A percentile compares a stretch with the other conserved stretches of the same genome.
phyloP scores from a whole-genome alignment of 2,329 filamentous ascomycete species.

The Aspergillus clavatus region DNA sequence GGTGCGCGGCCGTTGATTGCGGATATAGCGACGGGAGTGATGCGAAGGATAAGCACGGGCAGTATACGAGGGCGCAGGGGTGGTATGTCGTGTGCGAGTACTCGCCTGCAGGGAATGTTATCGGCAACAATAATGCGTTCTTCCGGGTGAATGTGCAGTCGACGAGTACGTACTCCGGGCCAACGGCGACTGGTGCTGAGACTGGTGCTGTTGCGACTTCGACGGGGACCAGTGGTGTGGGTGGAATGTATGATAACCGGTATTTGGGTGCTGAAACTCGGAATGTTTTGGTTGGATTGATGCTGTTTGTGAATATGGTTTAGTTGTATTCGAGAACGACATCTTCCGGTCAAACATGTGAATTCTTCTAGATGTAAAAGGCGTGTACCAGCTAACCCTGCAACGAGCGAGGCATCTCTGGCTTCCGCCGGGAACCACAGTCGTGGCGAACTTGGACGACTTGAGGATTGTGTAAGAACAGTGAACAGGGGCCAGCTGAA shows the following conservation, averaged over 20 bases:
- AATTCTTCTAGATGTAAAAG: no score
- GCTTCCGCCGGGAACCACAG: no score
- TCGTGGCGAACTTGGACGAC: not conserved
- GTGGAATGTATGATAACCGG: conserved; percentile 2
- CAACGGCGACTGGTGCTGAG: conserved; percentile 5
- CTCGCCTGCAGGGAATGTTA: conserved; percentile 61
- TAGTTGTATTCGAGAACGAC: not conserved
- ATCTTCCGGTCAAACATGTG: no score
- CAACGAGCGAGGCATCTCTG: no score
- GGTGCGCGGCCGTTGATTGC: conserved; percentile 49
- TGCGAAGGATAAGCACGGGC: conserved; percentile 5
- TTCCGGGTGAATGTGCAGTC: conserved; percentile 31
- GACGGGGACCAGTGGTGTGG: not conserved
- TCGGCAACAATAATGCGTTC: conserved; percentile 25
- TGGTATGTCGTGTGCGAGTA: conserved; percentile 70
- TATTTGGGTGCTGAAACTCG: not conserved
- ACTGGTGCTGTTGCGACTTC: not conserved
- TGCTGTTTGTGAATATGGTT: conserved; percentile 4
- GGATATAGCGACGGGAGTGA: conserved; percentile 22
- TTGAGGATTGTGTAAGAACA: no score
- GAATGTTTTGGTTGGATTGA: not conserved
- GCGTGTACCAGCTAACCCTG: no score
- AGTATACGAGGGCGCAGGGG: conserved; percentile 36
- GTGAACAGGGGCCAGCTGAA: no score
- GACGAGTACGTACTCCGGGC: conserved; percentile 16